Conservation (phyloP, 345 rosid species). For the Linum tenue region DNA sequence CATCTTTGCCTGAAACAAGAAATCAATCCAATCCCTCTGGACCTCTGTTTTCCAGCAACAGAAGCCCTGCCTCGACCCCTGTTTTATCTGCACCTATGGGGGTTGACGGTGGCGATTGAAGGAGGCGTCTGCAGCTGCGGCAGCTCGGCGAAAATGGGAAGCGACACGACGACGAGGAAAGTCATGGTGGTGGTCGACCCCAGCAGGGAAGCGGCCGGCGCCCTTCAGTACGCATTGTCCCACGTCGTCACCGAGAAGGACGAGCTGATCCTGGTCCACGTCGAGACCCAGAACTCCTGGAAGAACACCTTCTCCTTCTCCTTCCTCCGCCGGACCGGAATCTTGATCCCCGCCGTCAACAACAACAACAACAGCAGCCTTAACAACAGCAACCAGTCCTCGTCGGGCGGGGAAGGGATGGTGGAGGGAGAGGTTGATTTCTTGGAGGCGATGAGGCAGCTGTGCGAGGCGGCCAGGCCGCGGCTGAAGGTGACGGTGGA, state of each 20-base stretch:
- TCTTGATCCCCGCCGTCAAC: not conserved
- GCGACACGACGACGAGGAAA: constrained; percentile 31
- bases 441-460: constrained; percentile 58
- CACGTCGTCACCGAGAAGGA: constrained; percentile 57
- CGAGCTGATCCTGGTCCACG: constrained; percentile 53
- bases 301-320: constrained; percentile 42
- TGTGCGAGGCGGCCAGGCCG: constrained; percentile 53
- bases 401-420: not conserved
- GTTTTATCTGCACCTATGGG: not conserved
- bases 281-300: constrained; percentile 44
- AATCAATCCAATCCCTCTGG: not conserved
- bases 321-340: not conserved
- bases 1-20: not conserved
- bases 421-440: constrained; percentile 33
- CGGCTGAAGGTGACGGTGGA: constrained; percentile 33
- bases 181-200: constrained; percentile 74
- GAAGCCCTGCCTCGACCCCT: not conserved
- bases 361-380: not conserved
- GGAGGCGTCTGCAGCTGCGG: not conserved
- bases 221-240: constrained; percentile 62
- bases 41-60: no score
- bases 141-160: constrained; percentile 15
- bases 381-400: not conserved
- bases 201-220: constrained; percentile 53
- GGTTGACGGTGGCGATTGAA: not conserved